Evolutionary conservation across 805 yeast species (phyloP), one percentile per base, ranked within the genome.

Genomic region (Spathaspora girioi): DNA sequence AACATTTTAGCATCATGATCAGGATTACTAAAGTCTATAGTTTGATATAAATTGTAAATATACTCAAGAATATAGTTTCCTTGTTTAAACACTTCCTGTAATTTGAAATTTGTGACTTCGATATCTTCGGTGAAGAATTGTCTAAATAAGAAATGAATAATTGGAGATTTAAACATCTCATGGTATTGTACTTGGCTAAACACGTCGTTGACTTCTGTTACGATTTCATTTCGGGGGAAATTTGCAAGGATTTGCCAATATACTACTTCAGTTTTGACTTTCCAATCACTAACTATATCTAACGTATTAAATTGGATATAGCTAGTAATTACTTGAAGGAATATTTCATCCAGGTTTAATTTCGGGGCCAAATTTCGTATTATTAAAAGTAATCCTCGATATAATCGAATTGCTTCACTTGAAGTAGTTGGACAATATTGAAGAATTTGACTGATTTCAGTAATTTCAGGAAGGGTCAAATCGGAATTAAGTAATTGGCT

Each of bases 231-330:
- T 51, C 59, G 48, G 41, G 58, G 53, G 14, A 58, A 46, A 49
- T 68, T 68, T 6, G 70, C 67, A 20, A 66, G 40, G 2, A 56
- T 43, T 50, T 68, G 65, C 42, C 61, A 56, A 52, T 62, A 66
- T 1, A 55, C 59, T 12, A 46, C 23, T 3, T 54, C 42, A 0
- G 64, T 56, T 45, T 59, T 62, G 2, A 38, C 44, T 31, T 53
- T 56, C 46, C 54, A 58, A 10, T 51, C 55, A 10, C 14, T 9
- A 3, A 31, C 27, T 12, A 45, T 23, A 10, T 43, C 40, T n/a
- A n/a, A 3, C 23, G 14, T 18, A 20, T n/a, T 29, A 43, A 49
- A 45, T 44, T 42, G 18, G 31, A 31, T 6, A 12, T 23, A 48
- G 26, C 42, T 51, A 15, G 38, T 45, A 14, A 50, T 44, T 3